phyloP scores from a whole-genome alignment of 2,329 filamentous ascomycete species.

The Ceratocystis lukuohia region DNA sequence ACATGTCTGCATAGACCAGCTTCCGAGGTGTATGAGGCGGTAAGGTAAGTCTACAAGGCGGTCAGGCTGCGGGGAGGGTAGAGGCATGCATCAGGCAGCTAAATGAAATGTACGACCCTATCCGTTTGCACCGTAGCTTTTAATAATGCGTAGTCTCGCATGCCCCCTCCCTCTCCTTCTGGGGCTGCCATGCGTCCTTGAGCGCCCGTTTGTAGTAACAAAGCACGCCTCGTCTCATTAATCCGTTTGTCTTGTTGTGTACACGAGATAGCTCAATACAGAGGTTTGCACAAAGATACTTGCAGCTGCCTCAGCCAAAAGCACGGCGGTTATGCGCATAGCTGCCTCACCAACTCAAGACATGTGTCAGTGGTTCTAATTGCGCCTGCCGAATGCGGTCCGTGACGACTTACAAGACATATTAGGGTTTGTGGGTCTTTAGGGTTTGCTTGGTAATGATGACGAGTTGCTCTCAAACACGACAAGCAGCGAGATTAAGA shows the following conservation, averaged over 20 bases:
- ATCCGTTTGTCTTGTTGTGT: not conserved
- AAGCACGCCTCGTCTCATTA: not conserved
- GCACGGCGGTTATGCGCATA: not conserved
- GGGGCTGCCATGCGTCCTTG: not conserved
- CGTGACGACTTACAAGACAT: not conserved
- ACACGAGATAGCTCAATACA: not conserved
- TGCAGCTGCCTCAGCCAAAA: not conserved
- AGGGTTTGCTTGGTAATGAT: not conserved
- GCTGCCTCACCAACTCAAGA: slow-evolving; percentile 8
- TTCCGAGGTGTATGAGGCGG: too few species aligned
- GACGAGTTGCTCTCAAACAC: not conserved
- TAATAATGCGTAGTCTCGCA: not conserved
- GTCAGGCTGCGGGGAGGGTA: not conserved
- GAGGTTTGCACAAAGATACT: not conserved
- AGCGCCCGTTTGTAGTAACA: not conserved
- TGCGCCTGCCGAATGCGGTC: too few species aligned
- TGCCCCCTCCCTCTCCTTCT: not conserved
- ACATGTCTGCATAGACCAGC: too few species aligned
- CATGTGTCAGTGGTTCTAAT: not conserved
- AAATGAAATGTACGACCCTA: not conserved
- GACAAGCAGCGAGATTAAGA: not conserved
- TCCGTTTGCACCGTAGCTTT: not conserved
- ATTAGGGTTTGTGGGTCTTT: not conserved
- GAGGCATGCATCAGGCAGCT: not conserved
- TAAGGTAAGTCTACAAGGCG: too few species aligned